Base-by-base conservation (phyloP, 2,329 filamentous ascomycete species). In the Zymoseptoria brevis region DNA sequence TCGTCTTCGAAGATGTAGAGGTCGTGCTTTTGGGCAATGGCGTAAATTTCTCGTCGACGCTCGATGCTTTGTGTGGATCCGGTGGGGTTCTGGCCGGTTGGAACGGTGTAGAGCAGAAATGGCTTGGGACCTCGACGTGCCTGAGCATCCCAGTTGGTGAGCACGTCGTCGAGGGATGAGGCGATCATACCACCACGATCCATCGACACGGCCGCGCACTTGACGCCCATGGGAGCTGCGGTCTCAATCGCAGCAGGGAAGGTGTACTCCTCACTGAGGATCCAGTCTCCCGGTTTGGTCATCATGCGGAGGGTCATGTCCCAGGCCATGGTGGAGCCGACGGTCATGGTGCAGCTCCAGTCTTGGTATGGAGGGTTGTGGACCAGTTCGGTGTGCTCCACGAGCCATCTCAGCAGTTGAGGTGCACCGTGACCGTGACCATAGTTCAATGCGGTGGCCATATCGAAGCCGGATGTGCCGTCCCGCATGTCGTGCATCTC, bases 311-410 rank as follows among this genome's bases (percentile, higher is more conserved):
- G 78, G 1, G 88, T 81, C 74, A 93, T 87, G 69, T 97, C 94
- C 65, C 96, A 82, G 0, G 89, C 87, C 22, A 85, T 90, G 0
- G 94, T 97, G 74, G 87, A 94, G 56, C 93, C 94, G 49, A 93
- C 83, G 2, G 87, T 92, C 77, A 96, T 81, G 57, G 86, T 87
- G 68, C 89, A 89, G 64, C 84, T 81, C 94, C 94, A 99, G 76
- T 99, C 92, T 54, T 86, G 82, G 72, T 97, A 97, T 0, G 89
- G 90, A 16, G 93, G 92, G 62, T 84, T 81, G 74, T 90, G 89
- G 16, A 96, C 85, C 58, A 97, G 84, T 76, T 99, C 93, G 0
- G 92, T 96, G 75, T 97, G 94, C 78, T 99, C 94, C 0, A 92
- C 95, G 55, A 97, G 81, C 77, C 89, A 97, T 61, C 94, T 86